phyloP scores from a whole-genome alignment of 2,329 filamentous ascomycete species.

The Sporothrix pseudoabietina region DNA sequence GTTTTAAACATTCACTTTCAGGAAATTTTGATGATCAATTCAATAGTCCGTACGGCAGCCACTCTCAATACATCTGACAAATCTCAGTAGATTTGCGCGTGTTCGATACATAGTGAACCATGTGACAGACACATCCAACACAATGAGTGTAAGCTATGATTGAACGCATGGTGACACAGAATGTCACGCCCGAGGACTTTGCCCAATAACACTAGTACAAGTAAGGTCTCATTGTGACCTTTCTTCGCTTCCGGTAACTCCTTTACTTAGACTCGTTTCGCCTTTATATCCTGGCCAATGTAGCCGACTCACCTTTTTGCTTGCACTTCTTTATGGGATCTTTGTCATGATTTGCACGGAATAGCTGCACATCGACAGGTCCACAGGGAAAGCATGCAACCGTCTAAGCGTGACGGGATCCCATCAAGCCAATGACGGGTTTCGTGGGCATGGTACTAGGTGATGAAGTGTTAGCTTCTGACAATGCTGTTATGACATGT shows the following conservation, averaged over 20 bases:
- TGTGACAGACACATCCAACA: neutral
- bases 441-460: neutral
- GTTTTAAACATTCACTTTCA: no score
- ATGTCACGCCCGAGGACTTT: neutral
- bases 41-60: neutral
- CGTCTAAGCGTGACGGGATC: constrained; percentile 29
- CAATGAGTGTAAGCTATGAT: neutral
- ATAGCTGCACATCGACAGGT: neutral
- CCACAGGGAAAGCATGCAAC: neutral
- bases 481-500: neutral
- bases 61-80: neutral
- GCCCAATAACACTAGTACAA: neutral
- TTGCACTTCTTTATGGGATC: neutral
- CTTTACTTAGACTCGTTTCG: neutral
- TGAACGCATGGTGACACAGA: neutral
- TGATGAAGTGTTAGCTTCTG: neutral
- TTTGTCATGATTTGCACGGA: neutral
- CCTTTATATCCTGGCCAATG: neutral
- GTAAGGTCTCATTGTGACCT: neutral
- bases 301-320: neutral
- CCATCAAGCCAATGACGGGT: constrained; percentile 28
- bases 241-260: neutral
- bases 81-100: neutral
- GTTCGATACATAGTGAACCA: neutral
- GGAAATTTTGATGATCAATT: neutral